These are phyloP conservation scores for Diplosphaera chodatii DNA, from an alignment of 139 green algal genomes.

Conservation along the genomic window DNA sequence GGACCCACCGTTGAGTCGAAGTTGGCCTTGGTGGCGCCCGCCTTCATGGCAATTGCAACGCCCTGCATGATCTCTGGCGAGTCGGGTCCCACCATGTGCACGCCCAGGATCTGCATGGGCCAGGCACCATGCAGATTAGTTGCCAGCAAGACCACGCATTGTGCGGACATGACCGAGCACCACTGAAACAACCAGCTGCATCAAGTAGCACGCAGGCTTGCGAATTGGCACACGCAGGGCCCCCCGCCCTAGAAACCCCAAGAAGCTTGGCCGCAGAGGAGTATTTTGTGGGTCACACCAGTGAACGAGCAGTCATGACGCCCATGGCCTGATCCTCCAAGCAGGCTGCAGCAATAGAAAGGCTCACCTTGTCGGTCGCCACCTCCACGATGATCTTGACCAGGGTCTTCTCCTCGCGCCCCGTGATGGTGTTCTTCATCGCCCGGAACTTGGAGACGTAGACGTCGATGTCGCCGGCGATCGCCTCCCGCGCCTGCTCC, in stretches of 20 bases:
- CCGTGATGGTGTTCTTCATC: constrained; percentile 92
- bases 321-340: too few relatives aligned
- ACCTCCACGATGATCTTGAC: constrained; percentile 91
- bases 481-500: constrained; percentile 64
- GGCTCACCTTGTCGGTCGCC: constrained; percentile 64
- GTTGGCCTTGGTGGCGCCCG: constrained; percentile 85
- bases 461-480: constrained; percentile 73
- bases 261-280: too few relatives aligned
- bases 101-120: constrained; percentile 50
- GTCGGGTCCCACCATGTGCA: constrained; percentile 94
- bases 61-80: constrained; percentile 94
- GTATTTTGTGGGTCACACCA: too few relatives aligned
- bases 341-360: too few relatives aligned
- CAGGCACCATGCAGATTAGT: too few relatives aligned
- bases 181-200: too few relatives aligned
- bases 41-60: constrained; percentile 90
- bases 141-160: too few relatives aligned
- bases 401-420: constrained; percentile 67
- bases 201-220: too few relatives aligned
- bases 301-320: too few relatives aligned
- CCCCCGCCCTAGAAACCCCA: too few relatives aligned
- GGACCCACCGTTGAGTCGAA: constrained; percentile 88
- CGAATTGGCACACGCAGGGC: too few relatives aligned
- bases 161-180: too few relatives aligned
- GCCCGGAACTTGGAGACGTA: constrained; percentile 87